Evolutionary conservation across 768 basidiomycete genomes (phyloP).

Genomic region (Porphyrellus cyaneotinctus): DNA sequence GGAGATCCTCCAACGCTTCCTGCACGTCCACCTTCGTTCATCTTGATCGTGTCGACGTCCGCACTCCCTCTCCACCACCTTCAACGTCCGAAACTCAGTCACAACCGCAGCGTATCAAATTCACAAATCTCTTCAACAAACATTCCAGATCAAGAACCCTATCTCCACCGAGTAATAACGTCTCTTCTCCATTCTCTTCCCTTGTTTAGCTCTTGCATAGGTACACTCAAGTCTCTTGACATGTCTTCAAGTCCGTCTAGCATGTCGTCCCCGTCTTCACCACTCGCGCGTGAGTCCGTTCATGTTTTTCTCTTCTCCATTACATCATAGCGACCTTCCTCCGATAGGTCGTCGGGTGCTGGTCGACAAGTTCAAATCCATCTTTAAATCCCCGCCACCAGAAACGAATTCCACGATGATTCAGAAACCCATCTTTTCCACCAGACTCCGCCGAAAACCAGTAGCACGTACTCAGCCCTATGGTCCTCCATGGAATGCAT

Average conservation of each 20-base stretch:
- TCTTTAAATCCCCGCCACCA: slow-evolving; percentile 16
- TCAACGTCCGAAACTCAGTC: not conserved
- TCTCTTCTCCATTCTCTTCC: not conserved
- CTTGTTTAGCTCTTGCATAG: slow-evolving; percentile 2
- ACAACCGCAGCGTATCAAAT: slow-evolving; percentile 10
- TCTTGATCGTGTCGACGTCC: not conserved
- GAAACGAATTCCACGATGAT: slow-evolving; percentile 3
- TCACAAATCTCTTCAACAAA: slow-evolving; percentile 17
- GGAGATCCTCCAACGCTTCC: slow-evolving; percentile 5
- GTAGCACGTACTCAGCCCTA: slow-evolving; percentile 36
- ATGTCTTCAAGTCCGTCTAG: too few species aligned
- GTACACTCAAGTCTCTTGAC: not conserved
- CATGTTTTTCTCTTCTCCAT: not conserved
- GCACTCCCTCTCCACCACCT: too few species aligned
- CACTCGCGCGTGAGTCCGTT: slow-evolving; percentile 7
- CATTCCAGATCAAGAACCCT: slow-evolving; percentile 14
- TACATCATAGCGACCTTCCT: not conserved
- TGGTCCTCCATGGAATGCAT: slow-evolving; percentile 34
- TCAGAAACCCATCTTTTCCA: slow-evolving; percentile 11
- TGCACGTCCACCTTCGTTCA: not conserved
- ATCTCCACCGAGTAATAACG: slow-evolving; percentile 16
- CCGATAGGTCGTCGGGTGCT: slow-evolving; percentile 11
- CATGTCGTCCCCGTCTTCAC: not conserved
- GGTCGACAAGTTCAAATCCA: slow-evolving; percentile 19
- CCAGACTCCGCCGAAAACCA: slow-evolving; percentile 23